Conservation (phyloP, 2,329 filamentous ascomycete species). For the Fusarium circinatum region DNA sequence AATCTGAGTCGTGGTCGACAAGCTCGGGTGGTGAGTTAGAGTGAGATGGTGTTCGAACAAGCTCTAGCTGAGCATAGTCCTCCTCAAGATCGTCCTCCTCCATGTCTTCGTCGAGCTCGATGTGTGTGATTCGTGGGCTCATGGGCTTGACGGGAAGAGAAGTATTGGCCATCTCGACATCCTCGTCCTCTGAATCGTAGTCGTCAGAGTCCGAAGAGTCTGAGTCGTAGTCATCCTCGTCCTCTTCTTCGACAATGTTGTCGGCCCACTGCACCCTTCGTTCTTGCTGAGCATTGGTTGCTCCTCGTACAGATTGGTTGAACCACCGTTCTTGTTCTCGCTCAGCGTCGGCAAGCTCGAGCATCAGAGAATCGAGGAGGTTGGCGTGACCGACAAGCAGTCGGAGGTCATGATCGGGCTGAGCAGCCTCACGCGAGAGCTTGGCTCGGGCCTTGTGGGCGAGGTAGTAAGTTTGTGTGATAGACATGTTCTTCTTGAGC, state of each 20-base stretch:
- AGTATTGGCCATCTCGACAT: conserved; percentile 65
- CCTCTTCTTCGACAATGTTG: conserved; percentile 77
- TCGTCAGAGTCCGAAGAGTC: conserved; percentile 64
- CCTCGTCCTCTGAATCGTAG: conserved; percentile 65
- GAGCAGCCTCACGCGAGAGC: conserved; percentile 91
- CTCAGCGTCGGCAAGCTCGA: conserved; percentile 90
- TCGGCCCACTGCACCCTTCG: conserved; percentile 91
- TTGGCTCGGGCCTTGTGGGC: conserved; percentile 96
- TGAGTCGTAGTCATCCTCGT: conserved; percentile 75
- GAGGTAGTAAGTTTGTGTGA: conserved; percentile 98
- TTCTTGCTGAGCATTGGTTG: conserved; percentile 66
- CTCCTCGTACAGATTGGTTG: conserved; percentile 90
- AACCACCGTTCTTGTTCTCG: conserved; percentile 97
- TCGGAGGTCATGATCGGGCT: conserved; percentile 92
- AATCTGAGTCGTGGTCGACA: conserved; percentile 74
- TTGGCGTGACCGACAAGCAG: conserved; percentile 98
- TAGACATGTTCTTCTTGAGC: conserved; percentile 88
- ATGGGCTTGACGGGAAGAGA: conserved; percentile 56
- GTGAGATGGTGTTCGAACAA: conserved; percentile 76
- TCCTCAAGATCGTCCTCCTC: conserved; percentile 68
- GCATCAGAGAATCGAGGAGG: conserved; percentile 95
- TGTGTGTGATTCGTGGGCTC: conserved; percentile 50
- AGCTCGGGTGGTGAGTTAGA: conserved; percentile 75
- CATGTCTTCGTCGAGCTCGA: conserved; percentile 56
- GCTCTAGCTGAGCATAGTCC: conserved; percentile 71